Percentiles rank a stretch among this genome's conserved stretches.
Conservation (phyloP, 768 basidiomycete genomes). For the Dictyophora rubrovolvata region DNA sequence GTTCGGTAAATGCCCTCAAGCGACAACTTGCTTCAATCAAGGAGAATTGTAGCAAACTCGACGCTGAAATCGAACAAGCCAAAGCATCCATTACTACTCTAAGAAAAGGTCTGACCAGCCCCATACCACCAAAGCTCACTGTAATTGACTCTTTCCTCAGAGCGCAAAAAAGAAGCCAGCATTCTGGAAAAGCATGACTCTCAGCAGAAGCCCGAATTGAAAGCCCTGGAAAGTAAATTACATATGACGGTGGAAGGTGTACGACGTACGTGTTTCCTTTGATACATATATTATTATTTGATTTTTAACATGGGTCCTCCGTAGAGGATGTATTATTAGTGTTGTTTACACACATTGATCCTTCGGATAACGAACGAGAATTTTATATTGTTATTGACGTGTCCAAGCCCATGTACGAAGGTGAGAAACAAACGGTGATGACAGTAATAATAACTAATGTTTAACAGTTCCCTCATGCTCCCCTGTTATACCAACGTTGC, state of each 20-base stretch:
- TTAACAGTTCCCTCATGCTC: constrained; percentile 66
- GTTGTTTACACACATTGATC: constrained; percentile 60
- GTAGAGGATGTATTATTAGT: constrained; percentile 58
- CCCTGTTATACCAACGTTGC: constrained; percentile 56
- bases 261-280: constrained; percentile 27
- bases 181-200: constrained; percentile 46
- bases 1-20: constrained; percentile 47
- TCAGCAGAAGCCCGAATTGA: constrained; percentile 43
- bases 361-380: constrained; percentile 45
- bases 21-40: constrained; percentile 55
- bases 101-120: constrained; percentile 39
- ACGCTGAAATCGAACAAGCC: constrained; percentile 66
- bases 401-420: constrained; percentile 49
- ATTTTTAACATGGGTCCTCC: neutral
- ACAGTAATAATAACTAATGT: constrained; percentile 6
- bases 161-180: constrained; percentile 56
- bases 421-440: constrained; percentile 28
- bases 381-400: constrained; percentile 73
- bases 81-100: constrained; percentile 51
- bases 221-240: constrained; percentile 44
- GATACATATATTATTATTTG: neutral
- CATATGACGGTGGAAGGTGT: constrained; percentile 72
- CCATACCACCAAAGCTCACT: neutral
- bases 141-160: constrained; percentile 23
- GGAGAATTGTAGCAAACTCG: constrained; percentile 48